Evolutionary conservation across 176 grass and related monocot genomes (phyloP), one percentile per base, ranked within the genome.

Genomic region (Avena insularis): DNA sequence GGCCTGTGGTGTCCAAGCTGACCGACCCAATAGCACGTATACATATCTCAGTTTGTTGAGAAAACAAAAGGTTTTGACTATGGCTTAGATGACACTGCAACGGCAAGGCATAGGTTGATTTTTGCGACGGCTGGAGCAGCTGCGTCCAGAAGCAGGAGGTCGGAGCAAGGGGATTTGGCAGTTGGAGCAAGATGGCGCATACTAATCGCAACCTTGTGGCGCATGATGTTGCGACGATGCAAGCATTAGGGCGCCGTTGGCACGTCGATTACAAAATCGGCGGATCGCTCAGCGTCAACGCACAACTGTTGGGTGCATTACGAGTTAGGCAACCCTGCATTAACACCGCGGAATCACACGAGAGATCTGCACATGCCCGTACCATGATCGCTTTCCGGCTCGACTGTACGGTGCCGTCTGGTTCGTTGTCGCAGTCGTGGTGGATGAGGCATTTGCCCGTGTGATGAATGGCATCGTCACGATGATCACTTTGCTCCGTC

Each of bases 261-360:
- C 58, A 61, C 5, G 17, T 75, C 57, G 54, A 27, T 43, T 5
- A 43, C 40, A 43, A 43, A 43, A 43, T 43, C 40, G 5, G 40
- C 40, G 6, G 40, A 43, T 43, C 40, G 40, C 16, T 49, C 15
- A 16, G 69, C 17, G 71, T 49, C 47, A 40, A 16, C 46, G 31
- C 12, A 49, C 56, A 65, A 75, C 79, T 54, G 79, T 25, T 83
- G n/a, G 60, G 49, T 83, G 27, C 25, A 25, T 67, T 33, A 12
- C 36, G 60, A 1, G 23, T 49, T 77, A 82, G 60, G 79, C 79
- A 83, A 88, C 21, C 8, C 50, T 33, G n/a, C 27, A 66, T 56
- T 64, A 33, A 57, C 48, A n/a, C 46, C 25, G 3, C 33, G 9
- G 8, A 53, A 17, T 16, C 68, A 33, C 29, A 57, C n/a, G 48